A percentile compares a stretch with the other conserved stretches of the same genome.
Evolutionary conservation across 2,329 filamentous ascomycete species (phyloP).

Genomic region (Dothiorella sarmentorum): DNA sequence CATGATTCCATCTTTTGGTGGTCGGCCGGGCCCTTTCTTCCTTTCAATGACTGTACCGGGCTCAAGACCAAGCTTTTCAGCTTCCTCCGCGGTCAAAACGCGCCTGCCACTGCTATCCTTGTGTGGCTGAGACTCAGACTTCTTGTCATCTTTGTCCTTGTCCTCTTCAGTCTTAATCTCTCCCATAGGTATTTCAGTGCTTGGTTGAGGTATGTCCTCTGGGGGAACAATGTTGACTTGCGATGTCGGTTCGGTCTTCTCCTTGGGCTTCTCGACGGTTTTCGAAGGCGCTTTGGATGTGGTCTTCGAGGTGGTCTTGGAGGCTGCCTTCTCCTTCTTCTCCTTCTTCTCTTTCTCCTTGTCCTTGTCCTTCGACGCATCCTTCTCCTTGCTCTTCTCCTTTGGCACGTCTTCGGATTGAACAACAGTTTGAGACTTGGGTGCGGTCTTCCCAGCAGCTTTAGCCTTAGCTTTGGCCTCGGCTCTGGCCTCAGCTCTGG

Average conservation of each 20-base stretch:
- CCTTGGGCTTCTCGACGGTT: slow-evolving; percentile 25
- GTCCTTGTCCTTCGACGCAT: slow-evolving; percentile 21
- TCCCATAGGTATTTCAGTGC: slow-evolving; percentile 17
- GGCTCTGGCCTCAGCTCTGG: too few relatives aligned
- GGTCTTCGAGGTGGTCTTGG: background rate
- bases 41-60: slow-evolving; percentile 43
- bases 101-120: slow-evolving; percentile 15
- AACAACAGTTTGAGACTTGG: background rate
- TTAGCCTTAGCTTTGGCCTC: too few relatives aligned
- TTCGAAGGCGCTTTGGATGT: slow-evolving; percentile 20
- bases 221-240: slow-evolving; percentile 16
- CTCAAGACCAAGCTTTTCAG: slow-evolving; percentile 40
- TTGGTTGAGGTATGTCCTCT: slow-evolving; percentile 15
- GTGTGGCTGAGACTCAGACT: background rate
- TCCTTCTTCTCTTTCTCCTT: slow-evolving; percentile 33
- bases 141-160: slow-evolving; percentile 16
- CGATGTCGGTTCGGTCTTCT: slow-evolving; percentile 14
- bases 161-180: slow-evolving; percentile 17
- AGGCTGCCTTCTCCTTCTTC: slow-evolving; percentile 28
- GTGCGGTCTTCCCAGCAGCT: slow-evolving; percentile 13
- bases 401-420: background rate
- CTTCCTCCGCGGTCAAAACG: slow-evolving; percentile 35
- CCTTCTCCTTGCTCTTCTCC: slow-evolving; percentile 19
- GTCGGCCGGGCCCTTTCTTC: slow-evolving; percentile 73
- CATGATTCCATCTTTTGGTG: slow-evolving; percentile 79